These are phyloP conservation scores for Diaporthe ilicicola DNA, from an alignment of 2,329 filamentous ascomycete species.

Conservation along the genomic window DNA sequence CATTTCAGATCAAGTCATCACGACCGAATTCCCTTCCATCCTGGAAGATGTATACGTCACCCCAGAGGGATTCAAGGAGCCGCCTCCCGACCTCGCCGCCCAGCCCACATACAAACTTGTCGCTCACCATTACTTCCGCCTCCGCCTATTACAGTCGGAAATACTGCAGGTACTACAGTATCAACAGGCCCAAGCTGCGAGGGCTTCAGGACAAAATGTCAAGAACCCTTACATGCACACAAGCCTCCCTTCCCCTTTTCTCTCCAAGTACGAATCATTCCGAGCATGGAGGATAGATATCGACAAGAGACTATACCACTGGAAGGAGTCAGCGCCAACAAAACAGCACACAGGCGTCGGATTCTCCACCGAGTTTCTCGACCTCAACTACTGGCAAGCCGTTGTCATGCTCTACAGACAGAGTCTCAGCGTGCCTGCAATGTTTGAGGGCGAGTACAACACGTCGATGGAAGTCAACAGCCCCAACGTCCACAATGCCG, in stretches of 20 bases:
- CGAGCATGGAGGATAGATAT: constrained; percentile 89
- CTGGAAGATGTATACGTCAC: constrained; percentile 92
- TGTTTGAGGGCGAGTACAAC: constrained; percentile 82
- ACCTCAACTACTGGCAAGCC: constrained; percentile 97
- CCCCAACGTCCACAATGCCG: constrained; percentile 67
- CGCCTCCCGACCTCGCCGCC: constrained; percentile 59
- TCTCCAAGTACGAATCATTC: constrained; percentile 85
- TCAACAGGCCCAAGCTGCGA: constrained; percentile 84
- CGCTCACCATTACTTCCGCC: constrained; percentile 89
- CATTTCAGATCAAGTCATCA: constrained; percentile 95
- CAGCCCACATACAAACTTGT: constrained; percentile 89
- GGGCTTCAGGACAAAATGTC: constrained; percentile 69
- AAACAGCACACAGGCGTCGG: constrained; percentile 83
- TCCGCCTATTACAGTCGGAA: constrained; percentile 90
- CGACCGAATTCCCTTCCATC: constrained; percentile 90
- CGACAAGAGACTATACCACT: constrained; percentile 81
- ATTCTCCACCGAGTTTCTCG: constrained; percentile 89
- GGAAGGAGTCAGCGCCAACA: constrained; percentile 84
- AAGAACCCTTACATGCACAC: constrained; percentile 79
- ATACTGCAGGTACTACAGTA: constrained; percentile 94
- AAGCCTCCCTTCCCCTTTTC: constrained; percentile 83
- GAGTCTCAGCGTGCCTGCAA: constrained; percentile 83
- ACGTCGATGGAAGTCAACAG: constrained; percentile 71
- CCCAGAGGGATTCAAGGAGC: constrained; percentile 73
- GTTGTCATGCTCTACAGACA: constrained; percentile 96